Evolutionary conservation across 371 early-diverging fungal genomes (phyloP).

Genomic region (Rhizopus arrhizus): DNA sequence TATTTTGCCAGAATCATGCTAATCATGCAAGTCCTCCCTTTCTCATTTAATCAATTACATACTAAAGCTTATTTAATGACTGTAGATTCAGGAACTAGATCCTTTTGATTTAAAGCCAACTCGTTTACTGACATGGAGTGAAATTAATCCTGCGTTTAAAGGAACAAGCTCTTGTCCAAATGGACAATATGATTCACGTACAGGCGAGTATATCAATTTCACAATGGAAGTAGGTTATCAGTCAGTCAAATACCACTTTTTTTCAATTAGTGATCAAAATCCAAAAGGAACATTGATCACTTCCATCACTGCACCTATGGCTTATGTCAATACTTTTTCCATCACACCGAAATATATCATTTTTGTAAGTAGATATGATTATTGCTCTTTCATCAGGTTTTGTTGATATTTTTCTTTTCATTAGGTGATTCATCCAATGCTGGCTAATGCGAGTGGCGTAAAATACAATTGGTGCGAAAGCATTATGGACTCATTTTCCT

Average conservation of each 20-base stretch:
- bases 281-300: conserved; percentile 71
- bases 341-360: conserved; percentile 72
- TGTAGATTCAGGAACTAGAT: conserved; percentile 72
- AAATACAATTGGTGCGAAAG: conserved; percentile 74
- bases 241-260: conserved; percentile 67
- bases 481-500: conserved; percentile 67
- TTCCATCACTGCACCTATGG: conserved; percentile 63
- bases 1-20: conserved; percentile 63
- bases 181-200: conserved; percentile 65
- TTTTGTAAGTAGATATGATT: conserved; percentile 42
- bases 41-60: neutral
- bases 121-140: conserved; percentile 63
- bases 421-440: conserved; percentile 58
- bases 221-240: conserved; percentile 72
- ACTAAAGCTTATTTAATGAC: no score
- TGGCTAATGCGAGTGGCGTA: conserved; percentile 62
- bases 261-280: conserved; percentile 60
- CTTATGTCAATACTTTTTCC: conserved; percentile 74
- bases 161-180: conserved; percentile 74
- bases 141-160: conserved; percentile 70
- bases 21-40: conserved; percentile 51
- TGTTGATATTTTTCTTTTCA: neutral
- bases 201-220: conserved; percentile 76
- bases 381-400: no score
- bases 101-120: conserved; percentile 73